Evolutionary conservation across 257 asterid species (phyloP), one percentile per base, ranked within the genome.

Genomic region (Prunella vulgaris): DNA sequence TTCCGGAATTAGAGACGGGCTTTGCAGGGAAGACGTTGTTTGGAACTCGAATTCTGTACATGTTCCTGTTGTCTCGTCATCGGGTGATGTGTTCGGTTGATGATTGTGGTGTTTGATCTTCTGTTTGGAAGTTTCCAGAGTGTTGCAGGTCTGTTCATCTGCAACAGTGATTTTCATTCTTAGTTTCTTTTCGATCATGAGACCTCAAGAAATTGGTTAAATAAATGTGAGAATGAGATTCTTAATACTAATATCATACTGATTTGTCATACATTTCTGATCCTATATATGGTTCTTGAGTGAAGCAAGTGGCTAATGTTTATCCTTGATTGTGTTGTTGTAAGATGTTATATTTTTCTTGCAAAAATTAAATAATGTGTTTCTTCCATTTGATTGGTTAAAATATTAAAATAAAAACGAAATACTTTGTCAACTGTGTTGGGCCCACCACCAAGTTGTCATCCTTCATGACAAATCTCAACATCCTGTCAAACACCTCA

Each of bases 1-100:
- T 52, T 48, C 30, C 22, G 87, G 82, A 48, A 69, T 44, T 38
- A 70, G 78, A 72, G 75, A 65, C 6, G 77, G 77, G 51, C 6
- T 44, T 27, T 70, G 84, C 53, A 60, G 73, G 66, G 81, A 74
- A 46, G 65, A 32, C 3, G 69, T 13, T 2, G 81, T 33, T 20
- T 73, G 79, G 79, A 59, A 57, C 37, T 38, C 71, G 1, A 76
- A 64, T 42, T 35, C 78, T 27, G 60, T 72, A 2, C 81, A 10
- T 68, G 71, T 76, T 62, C 33, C 74, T 9, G 59, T 33, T 40
- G 61, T 68, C 18, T 40, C 81, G n/a, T 35, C 79, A 2, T 44
- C 79, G n/a, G 49, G 48, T 18, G 72, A 32, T 13, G 81, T 73
- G 37, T 68, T 61, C 3, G 59, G 78, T 12, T 70, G 65, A 75